Percentiles rank a stretch among this genome's conserved stretches.
Evolutionary conservation across 202 grass and related monocot species (phyloP).

Genomic region (Setaria italica): DNA sequence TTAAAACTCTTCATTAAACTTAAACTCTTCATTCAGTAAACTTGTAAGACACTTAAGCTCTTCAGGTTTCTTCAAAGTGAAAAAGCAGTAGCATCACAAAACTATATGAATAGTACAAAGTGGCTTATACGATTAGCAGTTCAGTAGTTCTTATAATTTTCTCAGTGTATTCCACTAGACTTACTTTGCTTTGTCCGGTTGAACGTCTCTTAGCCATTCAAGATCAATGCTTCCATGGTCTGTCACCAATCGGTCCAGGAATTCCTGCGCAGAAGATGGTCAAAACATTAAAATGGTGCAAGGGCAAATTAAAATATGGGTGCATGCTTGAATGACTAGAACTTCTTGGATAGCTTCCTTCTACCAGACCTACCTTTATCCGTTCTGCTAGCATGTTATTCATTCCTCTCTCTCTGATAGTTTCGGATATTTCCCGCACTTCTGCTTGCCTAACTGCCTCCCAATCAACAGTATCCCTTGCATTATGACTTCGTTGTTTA

Average conservation of each 20-base stretch:
- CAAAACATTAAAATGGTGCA: slow-evolving; percentile 2
- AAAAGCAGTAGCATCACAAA: slow-evolving; percentile 4
- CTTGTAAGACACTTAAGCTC: slow-evolving; percentile 24
- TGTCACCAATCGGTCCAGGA: slow-evolving; percentile 67
- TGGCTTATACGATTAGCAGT: slow-evolving; percentile 17
- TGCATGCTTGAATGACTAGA: slow-evolving; percentile 23
- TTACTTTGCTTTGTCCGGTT: slow-evolving; percentile 89
- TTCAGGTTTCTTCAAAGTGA: slow-evolving; percentile 14
- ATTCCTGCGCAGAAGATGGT: slow-evolving; percentile 59
- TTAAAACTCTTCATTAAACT: background rate
- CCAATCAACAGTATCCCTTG: slow-evolving; percentile 77
- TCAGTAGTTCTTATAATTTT: slow-evolving; percentile 27
- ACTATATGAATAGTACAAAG: background rate
- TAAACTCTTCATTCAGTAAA: slow-evolving; percentile 2
- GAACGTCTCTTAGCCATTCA: slow-evolving; percentile 80
- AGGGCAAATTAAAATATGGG: slow-evolving; percentile 21
- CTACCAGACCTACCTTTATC: slow-evolving; percentile 66
- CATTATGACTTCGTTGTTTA: slow-evolving; percentile 55
- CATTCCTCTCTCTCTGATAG: slow-evolving; percentile 88
- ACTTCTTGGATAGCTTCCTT: slow-evolving; percentile 30
- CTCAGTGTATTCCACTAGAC: slow-evolving; percentile 31
- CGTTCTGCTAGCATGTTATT: slow-evolving; percentile 86
- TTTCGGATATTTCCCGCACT: slow-evolving; percentile 63
- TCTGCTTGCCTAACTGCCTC: slow-evolving; percentile 70
- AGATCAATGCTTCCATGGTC: slow-evolving; percentile 86